Conservation (phyloP, 2,329 filamentous ascomycete genomes). For the Leptosphaerulina australis region DNA sequence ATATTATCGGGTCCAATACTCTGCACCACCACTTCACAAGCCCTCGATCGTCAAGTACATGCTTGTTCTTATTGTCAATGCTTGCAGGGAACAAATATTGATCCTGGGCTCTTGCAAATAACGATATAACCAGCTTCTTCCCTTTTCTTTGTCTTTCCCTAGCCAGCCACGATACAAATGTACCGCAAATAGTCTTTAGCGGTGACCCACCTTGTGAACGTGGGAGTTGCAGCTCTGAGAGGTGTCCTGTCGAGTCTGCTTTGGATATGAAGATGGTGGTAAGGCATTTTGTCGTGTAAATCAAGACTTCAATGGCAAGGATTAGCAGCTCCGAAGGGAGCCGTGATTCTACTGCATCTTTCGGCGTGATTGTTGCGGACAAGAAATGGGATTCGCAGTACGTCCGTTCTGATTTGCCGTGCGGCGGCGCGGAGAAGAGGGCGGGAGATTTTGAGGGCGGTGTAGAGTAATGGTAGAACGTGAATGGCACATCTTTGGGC, state of each 20-base stretch:
- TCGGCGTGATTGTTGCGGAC: conserved; percentile 58
- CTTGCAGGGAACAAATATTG: conserved; percentile 97
- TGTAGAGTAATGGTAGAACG: conserved; percentile 85
- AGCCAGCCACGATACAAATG: conserved; percentile 78
- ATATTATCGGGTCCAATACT: conserved; percentile 77
- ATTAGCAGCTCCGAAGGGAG: conserved; percentile 65
- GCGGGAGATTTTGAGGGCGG: conserved; percentile 75
- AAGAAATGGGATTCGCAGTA: conserved; percentile 87
- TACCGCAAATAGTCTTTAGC: conserved; percentile 72
- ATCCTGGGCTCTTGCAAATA: conserved; percentile 89
- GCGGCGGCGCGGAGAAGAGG: conserved; percentile 79
- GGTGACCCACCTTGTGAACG: conserved; percentile 64
- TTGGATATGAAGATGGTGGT: conserved; percentile 96
- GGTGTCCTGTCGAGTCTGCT: conserved; percentile 91
- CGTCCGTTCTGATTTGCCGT: conserved; percentile 74
- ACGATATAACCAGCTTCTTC: conserved; percentile 76
- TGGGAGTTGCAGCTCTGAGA: conserved; percentile 68
- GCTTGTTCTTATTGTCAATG: conserved; percentile 81
- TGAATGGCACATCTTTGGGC: conserved; percentile 64
- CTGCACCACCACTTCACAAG: conserved; percentile 96
- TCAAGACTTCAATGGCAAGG: conserved; percentile 83
- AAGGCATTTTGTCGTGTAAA: conserved; percentile 79
- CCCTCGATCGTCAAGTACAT: conserved; percentile 87
- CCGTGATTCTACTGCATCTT: conserved; percentile 32
- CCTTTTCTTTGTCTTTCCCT: conserved; percentile 67